phyloP scores from a whole-genome alignment of 148 eudicot genomes.

The Polygonum aviculare region DNA sequence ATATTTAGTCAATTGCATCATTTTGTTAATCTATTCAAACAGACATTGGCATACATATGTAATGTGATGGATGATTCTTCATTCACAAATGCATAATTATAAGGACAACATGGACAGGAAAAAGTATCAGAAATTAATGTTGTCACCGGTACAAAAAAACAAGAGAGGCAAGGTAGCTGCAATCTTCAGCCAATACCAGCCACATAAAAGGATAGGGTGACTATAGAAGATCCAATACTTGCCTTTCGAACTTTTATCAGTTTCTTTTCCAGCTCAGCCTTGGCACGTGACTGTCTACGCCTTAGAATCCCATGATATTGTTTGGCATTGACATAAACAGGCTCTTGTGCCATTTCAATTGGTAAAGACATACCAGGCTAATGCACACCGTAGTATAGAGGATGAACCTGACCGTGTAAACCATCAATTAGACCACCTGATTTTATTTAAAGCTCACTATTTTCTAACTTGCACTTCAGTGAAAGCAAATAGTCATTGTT shows the following conservation, averaged over 20 bases:
- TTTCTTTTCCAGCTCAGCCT: no score
- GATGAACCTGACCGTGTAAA: conserved; percentile 40
- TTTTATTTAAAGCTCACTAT: no score
- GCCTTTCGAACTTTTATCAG: no score
- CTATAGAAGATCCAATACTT: background rate
- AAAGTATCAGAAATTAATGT: background rate
- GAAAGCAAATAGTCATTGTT: background rate
- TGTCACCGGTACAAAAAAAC: background rate
- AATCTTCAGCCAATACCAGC: background rate
- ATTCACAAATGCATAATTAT: background rate
- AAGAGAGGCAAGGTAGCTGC: background rate
- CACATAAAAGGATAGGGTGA: background rate
- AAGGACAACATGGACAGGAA: background rate
- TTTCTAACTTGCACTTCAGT: no score
- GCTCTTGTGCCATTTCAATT: no score
- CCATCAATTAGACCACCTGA: background rate
- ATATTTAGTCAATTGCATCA: background rate
- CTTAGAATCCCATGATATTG: no score
- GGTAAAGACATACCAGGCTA: no score
- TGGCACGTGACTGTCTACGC: no score
- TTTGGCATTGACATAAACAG: no score
- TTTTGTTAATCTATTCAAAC: background rate
- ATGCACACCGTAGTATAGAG: conserved; percentile 57
- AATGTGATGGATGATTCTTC: background rate
- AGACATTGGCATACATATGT: background rate